Conservation (phyloP, 2,329 filamentous ascomycete genomes). For the Xylariaceae sp. region DNA sequence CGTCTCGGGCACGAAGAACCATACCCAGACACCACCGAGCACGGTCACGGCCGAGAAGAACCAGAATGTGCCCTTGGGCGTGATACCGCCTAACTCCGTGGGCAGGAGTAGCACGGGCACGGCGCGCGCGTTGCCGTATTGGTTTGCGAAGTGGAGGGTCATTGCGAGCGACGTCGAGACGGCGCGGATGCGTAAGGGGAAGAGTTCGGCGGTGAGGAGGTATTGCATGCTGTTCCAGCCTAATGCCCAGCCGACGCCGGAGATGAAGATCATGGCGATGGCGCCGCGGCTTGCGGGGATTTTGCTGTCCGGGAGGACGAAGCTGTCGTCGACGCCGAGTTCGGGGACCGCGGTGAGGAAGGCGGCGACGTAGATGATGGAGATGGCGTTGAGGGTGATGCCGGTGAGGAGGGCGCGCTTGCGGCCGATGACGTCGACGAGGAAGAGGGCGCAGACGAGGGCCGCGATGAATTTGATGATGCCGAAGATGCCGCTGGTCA, state of each 20-base stretch:
- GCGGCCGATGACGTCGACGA: constrained; percentile 73
- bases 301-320: constrained; percentile 43
- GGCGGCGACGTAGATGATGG: constrained; percentile 58
- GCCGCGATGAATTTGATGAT: constrained; percentile 66
- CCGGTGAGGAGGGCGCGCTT: constrained; percentile 60
- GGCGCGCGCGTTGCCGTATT: constrained; percentile 71
- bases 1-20: constrained; percentile 68
- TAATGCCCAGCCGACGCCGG: constrained; percentile 63
- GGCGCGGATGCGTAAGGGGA: constrained; percentile 67
- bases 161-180: constrained; percentile 67
- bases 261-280: constrained; percentile 68
- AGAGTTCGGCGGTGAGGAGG: constrained; percentile 71
- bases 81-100: constrained; percentile 42
- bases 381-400: constrained; percentile 53
- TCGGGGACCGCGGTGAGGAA: constrained; percentile 60
- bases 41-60: constrained; percentile 66
- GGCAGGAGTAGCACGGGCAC: constrained; percentile 68
- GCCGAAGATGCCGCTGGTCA: constrained; percentile 71
- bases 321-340: constrained; percentile 46
- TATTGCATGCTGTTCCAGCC: constrained; percentile 77
- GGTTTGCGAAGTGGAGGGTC: constrained; percentile 74
- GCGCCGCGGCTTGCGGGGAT: constrained; percentile 58
- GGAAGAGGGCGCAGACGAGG: constrained; percentile 66
- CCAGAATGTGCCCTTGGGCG: constrained; percentile 66
- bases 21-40: constrained; percentile 64